Evolutionary conservation across 257 asterid species (phyloP).

Genomic region (Nicotiana otophora): DNA sequence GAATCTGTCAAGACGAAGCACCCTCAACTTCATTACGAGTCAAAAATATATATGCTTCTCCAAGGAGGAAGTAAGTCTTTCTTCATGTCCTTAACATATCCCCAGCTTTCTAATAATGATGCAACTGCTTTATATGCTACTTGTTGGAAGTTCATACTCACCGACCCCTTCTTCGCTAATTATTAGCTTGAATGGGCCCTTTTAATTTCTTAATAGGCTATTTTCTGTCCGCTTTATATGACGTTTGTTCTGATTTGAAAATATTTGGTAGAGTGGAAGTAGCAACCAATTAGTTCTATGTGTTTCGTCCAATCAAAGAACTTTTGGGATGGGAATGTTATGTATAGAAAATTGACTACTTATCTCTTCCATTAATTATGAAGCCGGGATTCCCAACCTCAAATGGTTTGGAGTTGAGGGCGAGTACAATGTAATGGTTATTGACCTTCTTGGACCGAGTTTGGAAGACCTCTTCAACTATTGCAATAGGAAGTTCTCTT

Average conservation of each 20-base stretch:
- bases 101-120: neutral
- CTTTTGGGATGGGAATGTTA: neutral
- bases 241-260: neutral
- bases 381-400: constrained; percentile 86
- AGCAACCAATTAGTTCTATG: neutral
- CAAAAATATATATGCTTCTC: constrained; percentile 82
- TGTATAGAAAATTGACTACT: neutral
- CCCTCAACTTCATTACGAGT: constrained; percentile 89
- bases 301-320: neutral
- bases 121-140: neutral
- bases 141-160: neutral
- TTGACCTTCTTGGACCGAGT: constrained; percentile 94
- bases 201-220: neutral
- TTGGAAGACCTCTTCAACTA: constrained; percentile 87
- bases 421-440: constrained; percentile 83
- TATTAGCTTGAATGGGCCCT: neutral
- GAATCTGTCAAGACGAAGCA: constrained; percentile 80
- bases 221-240: neutral
- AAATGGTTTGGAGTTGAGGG: constrained; percentile 88
- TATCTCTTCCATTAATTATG: constrained; percentile 14
- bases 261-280: neutral
- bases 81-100: neutral
- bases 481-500: constrained; percentile 70
- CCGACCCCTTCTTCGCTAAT: neutral
- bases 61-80: constrained; percentile 87